Evolutionary conservation across 306 rosid species (phyloP), one percentile per base, ranked within the genome.

Genomic region (Rubus idaeus): DNA sequence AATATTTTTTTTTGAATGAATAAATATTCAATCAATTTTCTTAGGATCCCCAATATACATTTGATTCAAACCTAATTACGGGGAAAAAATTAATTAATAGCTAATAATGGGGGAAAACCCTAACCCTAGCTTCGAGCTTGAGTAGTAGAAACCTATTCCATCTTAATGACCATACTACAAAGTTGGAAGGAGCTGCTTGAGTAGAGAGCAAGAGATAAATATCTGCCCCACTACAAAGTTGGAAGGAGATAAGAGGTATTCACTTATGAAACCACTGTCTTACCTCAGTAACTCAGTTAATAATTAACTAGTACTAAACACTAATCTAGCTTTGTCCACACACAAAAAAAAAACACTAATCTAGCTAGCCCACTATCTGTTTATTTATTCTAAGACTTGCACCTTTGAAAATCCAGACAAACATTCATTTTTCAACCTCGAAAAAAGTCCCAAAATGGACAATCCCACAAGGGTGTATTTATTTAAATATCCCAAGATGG

Each of bases 401-500:
- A 79, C 20, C 21, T 52, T 52, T 78, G n/a, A 30, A 42, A 18
- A 16, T 57, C 41, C 23, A 20, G 71, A 74, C 85, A 82, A 82
- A 66, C 57, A 41, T 39, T 45, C 57, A 56, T 65, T 82, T 81
- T 75, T 72, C 2, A 55, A 81, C 49, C 17, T 41, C 16, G 74
- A 56, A 66, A 23, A 82, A 73, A 12, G 58, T 55, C 63, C 53
- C 67, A 50, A 68, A 60, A 30, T 60, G 79, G 79, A 82, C 89
- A 82, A 52, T 79, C 78, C 66, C 51, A 79, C 35, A 79, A 64
- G 83, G 81, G 81, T 42, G 56, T 12, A 58, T 57, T 39, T 66
- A 64, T 52, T 71, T 51, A 23, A 67, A 71, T 17, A 44, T 20
- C 30, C 51, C 67, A 71, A 75, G 73, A 72, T 77, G 82, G 78